phyloP scores from a whole-genome alignment of 176 grass and related monocot species.

The Raddia guianensis region DNA sequence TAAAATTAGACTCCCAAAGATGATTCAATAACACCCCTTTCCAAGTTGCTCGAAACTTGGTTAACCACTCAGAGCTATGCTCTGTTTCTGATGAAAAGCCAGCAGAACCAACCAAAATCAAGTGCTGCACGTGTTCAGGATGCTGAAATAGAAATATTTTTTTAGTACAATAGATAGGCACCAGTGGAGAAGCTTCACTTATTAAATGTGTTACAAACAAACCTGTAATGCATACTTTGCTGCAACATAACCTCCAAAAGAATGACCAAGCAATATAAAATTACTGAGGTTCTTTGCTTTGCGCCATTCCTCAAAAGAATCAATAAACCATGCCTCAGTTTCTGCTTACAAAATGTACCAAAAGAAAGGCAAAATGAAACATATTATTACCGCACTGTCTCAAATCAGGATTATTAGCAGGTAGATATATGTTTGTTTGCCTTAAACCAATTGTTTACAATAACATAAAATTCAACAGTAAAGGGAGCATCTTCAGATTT shows the following conservation, averaged over 20 bases:
- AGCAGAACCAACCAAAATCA: slow-evolving; percentile 97
- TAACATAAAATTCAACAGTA: slow-evolving; percentile 2
- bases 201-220: slow-evolving; percentile 23
- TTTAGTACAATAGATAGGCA: slow-evolving; percentile 35
- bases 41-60: slow-evolving; percentile 91
- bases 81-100: slow-evolving; percentile 91
- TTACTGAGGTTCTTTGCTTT: slow-evolving; percentile 91
- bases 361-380: slow-evolving; percentile 32
- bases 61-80: slow-evolving; percentile 81
- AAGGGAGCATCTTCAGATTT: not conserved
- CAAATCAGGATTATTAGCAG: slow-evolving; percentile 1
- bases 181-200: not conserved
- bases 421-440: slow-evolving; percentile 13
- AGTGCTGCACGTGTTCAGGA: slow-evolving; percentile 89
- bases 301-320: slow-evolving; percentile 99
- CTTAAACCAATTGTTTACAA: not conserved
- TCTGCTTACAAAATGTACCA: slow-evolving; percentile 56
- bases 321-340: slow-evolving; percentile 97
- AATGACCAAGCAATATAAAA: slow-evolving; percentile 97
- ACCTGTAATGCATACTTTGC: slow-evolving; percentile 97
- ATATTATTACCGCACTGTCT: slow-evolving; percentile 21
- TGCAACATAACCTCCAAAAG: slow-evolving; percentile 96
- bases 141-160: slow-evolving; percentile 60
- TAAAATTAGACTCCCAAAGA: slow-evolving; percentile 97
- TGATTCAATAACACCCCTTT: slow-evolving; percentile 86